Evolutionary conservation across 1,284 basidiomycete genomes (phyloP).

Genomic region (Baeospora myosura): DNA sequence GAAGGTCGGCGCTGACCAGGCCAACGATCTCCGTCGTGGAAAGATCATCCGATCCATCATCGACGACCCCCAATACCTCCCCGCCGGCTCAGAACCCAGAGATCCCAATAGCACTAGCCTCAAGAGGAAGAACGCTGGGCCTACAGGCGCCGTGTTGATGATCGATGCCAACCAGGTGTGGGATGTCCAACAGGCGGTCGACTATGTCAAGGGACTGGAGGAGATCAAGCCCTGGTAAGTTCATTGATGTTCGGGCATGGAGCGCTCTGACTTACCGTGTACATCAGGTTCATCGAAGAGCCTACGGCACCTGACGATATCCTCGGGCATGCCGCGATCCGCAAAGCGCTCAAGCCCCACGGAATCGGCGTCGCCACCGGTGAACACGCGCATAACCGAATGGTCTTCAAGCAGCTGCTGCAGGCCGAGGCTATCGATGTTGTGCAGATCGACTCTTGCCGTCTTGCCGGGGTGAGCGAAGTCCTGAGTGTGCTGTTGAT

Average conservation of each 20-base stretch:
- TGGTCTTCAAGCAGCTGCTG: slow-evolving; percentile 95
- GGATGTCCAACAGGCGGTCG: slow-evolving; percentile 90
- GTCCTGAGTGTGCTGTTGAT: slow-evolving; percentile 89
- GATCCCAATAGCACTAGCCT: slow-evolving; percentile 62
- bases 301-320: slow-evolving; percentile 91
- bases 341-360: slow-evolving; percentile 72
- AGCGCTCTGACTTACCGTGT: not conserved
- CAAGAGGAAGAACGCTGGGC: slow-evolving; percentile 87
- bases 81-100: slow-evolving; percentile 43
- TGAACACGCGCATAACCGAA: slow-evolving; percentile 92
- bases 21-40: slow-evolving; percentile 82
- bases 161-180: slow-evolving; percentile 97
- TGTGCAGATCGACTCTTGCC: slow-evolving; percentile 93
- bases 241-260: not conserved
- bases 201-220: slow-evolving; percentile 79
- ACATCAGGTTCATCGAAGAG: slow-evolving; percentile 84
- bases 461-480: slow-evolving; percentile 89
- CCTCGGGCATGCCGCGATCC: slow-evolving; percentile 77
- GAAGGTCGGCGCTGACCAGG: slow-evolving; percentile 85
- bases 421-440: slow-evolving; percentile 93
- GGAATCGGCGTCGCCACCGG: slow-evolving; percentile 93
- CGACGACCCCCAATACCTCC: slow-evolving; percentile 77
- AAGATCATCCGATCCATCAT: slow-evolving; percentile 88
- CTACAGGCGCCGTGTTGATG: slow-evolving; percentile 91
- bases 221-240: slow-evolving; percentile 84